A percentile compares a stretch with the other conserved stretches of the same genome.
These are phyloP conservation scores for Podaxis mareebaensis DNA, from an alignment of 768 basidiomycete species.

Conservation along the genomic window DNA sequence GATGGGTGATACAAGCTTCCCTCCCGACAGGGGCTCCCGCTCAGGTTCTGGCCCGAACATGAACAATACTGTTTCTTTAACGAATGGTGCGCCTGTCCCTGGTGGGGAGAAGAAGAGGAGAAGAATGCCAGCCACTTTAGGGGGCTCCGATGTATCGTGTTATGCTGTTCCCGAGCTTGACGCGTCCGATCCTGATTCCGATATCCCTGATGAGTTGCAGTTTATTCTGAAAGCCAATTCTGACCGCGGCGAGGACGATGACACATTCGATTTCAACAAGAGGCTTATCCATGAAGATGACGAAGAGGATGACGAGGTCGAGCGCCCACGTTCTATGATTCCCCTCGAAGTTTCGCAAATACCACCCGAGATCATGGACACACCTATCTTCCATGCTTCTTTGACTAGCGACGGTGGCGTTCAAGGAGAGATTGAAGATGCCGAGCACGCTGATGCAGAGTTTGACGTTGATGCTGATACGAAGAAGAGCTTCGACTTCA, in stretches of 20 bases:
- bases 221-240: conserved; percentile 48
- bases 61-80: neutral
- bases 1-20: conserved; percentile 3
- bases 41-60: conserved; percentile 3
- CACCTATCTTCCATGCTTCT: conserved; percentile 30
- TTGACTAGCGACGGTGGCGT: conserved; percentile 29
- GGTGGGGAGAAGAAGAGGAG: conserved; percentile 53
- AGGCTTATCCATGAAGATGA: conserved; percentile 19
- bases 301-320: conserved; percentile 6
- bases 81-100: conserved; percentile 20
- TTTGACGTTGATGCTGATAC: conserved; percentile 60
- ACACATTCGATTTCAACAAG: conserved; percentile 16
- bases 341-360: conserved; percentile 31
- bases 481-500: conserved; percentile 83
- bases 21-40: neutral
- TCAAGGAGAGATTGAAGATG: conserved; percentile 37
- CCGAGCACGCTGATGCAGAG: conserved; percentile 26
- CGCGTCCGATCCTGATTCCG: conserved; percentile 67
- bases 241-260: conserved; percentile 14
- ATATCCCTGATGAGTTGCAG: conserved; percentile 80
- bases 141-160: conserved; percentile 51
- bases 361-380: neutral
- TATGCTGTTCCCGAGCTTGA: conserved; percentile 48
- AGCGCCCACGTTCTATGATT: conserved; percentile 19
- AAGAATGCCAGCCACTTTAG: conserved; percentile 67